Base-by-base conservation (phyloP, 1,139 yeast species). In the Yamadazyma atmosphaerica region DNA sequence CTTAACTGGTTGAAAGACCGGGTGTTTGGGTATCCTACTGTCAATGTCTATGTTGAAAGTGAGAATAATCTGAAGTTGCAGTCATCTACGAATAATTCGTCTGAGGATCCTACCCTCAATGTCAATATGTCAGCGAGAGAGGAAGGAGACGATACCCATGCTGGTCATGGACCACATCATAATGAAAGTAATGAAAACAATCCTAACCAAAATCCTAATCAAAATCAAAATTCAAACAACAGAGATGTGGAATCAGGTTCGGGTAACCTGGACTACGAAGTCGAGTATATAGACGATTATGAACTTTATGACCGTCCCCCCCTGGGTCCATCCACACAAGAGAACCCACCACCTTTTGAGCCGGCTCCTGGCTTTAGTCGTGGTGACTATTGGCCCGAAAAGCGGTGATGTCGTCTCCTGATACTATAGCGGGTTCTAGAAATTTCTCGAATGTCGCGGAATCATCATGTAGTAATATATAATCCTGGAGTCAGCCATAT, bases 341-440 rank as follows among this genome's bases (percentile, higher is more conserved):
- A 21, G 4, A 11, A 30, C 5, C 68, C 65, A 6, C 72, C 72
- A 8, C 59, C 64, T 2, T 65, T 66, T 45, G 56, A 54, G 33
- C 60, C 66, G 1, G 68, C 55, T 38, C 67, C 72, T 1, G 72
- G 72, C 7, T 65, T 57, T 42, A 43, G 40, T 13, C 32, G 37
- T 10, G 63, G 50, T 5, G 72, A 66, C 46, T 68, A 68, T 45
- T 67, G 70, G 69, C 63, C 60, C 24, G 65, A 64, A 12, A 38
- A 44, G 14, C 5, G 18, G 14, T n/a, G 15, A 8, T 27, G 11
- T 4, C 16, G 8, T 6, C 6, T 19, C 22, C 8, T 9, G 22
- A 23, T 7, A 4, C 5, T 8, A 9, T 25, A 14, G 29, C 12
- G 13, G 25, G 21, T 38, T 45, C 53, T 37, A 40, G 53, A 49